Conservation (phyloP, 768 basidiomycete genomes). For the Kwoniella botswanensis region DNA sequence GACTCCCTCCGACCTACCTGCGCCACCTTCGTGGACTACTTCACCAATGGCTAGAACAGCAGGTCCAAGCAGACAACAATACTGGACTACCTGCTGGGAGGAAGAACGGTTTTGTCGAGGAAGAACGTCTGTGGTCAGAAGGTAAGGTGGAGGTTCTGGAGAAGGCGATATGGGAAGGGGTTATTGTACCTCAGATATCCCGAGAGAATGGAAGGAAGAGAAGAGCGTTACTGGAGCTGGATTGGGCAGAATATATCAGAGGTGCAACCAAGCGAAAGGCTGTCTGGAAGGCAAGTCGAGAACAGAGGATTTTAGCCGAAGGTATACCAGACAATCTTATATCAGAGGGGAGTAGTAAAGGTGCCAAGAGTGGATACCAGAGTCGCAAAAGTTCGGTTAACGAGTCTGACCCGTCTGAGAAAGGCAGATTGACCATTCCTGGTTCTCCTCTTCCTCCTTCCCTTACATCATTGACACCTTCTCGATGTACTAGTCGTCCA, state of each 20-base stretch:
- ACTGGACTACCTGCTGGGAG: constrained; percentile 21
- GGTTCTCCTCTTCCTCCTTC: constrained; percentile 7
- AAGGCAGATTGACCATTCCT: constrained; percentile 5
- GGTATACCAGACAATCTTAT: not conserved
- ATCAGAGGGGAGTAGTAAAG: not conserved
- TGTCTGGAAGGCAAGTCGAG: constrained; percentile 25
- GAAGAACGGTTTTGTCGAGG: not conserved
- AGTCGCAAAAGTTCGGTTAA: not conserved
- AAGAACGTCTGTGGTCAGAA: constrained; percentile 36
- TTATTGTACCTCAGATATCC: constrained; percentile 7
- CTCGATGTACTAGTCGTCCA: constrained; percentile 3
- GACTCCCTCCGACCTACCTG: constrained; percentile 46
- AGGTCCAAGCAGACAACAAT: constrained; percentile 14
- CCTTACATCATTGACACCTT: constrained; percentile 6
- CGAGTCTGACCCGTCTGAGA: not conserved
- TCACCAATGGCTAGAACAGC: constrained; percentile 48
- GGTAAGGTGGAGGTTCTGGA: constrained; percentile 30
- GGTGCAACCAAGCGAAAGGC: constrained; percentile 25
- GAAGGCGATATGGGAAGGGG: constrained; percentile 37
- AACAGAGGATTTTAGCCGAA: not conserved
- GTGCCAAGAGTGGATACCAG: not conserved
- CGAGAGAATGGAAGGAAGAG: not conserved
- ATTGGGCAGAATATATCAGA: constrained; percentile 34
- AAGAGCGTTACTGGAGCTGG: constrained; percentile 31
- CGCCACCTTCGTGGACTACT: constrained; percentile 37